Conservation (phyloP, 1,284 basidiomycete genomes). For the Leccinum glutinopallens region DNA sequence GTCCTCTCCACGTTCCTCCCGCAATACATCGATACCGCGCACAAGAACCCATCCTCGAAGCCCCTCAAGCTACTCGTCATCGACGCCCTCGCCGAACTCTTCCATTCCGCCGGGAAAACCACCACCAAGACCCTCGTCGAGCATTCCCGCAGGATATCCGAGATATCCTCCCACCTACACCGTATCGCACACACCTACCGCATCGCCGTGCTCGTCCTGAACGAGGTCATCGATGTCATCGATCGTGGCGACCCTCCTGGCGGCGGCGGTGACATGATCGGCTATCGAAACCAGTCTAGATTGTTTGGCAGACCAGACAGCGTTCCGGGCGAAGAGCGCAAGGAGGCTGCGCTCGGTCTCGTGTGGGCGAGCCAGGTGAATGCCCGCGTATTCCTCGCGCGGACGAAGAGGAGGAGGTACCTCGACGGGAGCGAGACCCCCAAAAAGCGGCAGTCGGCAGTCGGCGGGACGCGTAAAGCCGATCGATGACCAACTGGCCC, state of each 20-base stretch:
- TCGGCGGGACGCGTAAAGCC: background rate
- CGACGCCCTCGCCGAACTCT: slow-evolving; percentile 81
- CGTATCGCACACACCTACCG: slow-evolving; percentile 60
- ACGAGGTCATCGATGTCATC: slow-evolving; percentile 84
- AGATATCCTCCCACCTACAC: slow-evolving; percentile 70
- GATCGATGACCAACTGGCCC: too few relatives aligned
- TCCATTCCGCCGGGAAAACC: slow-evolving; percentile 61
- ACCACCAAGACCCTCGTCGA: slow-evolving; percentile 63
- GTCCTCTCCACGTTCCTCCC: slow-evolving; percentile 69
- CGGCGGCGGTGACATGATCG: slow-evolving; percentile 13
- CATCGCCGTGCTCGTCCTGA: slow-evolving; percentile 80
- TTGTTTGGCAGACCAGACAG: slow-evolving; percentile 74
- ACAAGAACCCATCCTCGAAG: slow-evolving; percentile 37
- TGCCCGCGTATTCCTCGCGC: slow-evolving; percentile 76
- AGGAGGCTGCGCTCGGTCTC: slow-evolving; percentile 84
- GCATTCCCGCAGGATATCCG: slow-evolving; percentile 68
- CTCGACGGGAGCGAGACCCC: slow-evolving; percentile 40
- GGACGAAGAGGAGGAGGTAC: slow-evolving; percentile 70
- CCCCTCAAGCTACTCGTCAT: slow-evolving; percentile 75
- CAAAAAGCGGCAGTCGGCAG: slow-evolving; percentile 20
- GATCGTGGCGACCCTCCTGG: slow-evolving; percentile 34
- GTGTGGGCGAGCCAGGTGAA: slow-evolving; percentile 93
- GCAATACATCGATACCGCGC: slow-evolving; percentile 48
- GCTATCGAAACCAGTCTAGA: slow-evolving; percentile 73
- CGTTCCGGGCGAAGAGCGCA: slow-evolving; percentile 56